Conservation (phyloP, 2,329 filamentous ascomycete species). For the Cytospora schulzeri region DNA sequence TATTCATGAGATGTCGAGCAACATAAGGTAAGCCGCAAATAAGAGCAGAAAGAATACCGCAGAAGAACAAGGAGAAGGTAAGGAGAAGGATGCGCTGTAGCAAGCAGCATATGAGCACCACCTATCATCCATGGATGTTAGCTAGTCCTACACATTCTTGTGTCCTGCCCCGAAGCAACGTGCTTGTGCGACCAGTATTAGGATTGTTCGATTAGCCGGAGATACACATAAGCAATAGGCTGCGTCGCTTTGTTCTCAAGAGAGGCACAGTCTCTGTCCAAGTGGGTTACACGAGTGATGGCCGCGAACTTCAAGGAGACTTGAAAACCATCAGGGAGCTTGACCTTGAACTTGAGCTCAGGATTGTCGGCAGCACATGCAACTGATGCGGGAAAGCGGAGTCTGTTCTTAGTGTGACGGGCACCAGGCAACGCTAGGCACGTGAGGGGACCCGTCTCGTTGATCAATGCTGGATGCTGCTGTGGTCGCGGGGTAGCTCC, state of each 20-base stretch:
- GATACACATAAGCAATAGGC: neutral
- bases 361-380: neutral
- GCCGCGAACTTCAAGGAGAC: neutral
- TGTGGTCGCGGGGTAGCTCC: slow-evolving; percentile 13
- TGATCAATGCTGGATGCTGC: neutral
- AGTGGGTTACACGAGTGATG: neutral
- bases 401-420: neutral
- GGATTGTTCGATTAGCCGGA: neutral
- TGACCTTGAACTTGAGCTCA: neutral
- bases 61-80: neutral
- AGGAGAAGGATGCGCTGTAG: too few relatives aligned
- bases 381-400: neutral
- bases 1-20: neutral
- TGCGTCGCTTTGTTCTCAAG: neutral
- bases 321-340: neutral
- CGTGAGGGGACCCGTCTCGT: neutral
- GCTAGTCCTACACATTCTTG: neutral
- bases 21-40: neutral
- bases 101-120: neutral
- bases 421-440: neutral
- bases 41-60: neutral
- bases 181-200: too few relatives aligned
- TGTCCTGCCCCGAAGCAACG: too few relatives aligned
- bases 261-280: neutral
- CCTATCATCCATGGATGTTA: neutral